A percentile compares a stretch with the other conserved stretches of the same genome.
Conservation (phyloP, 2,329 filamentous ascomycete species). For the Phialophora tarda region DNA sequence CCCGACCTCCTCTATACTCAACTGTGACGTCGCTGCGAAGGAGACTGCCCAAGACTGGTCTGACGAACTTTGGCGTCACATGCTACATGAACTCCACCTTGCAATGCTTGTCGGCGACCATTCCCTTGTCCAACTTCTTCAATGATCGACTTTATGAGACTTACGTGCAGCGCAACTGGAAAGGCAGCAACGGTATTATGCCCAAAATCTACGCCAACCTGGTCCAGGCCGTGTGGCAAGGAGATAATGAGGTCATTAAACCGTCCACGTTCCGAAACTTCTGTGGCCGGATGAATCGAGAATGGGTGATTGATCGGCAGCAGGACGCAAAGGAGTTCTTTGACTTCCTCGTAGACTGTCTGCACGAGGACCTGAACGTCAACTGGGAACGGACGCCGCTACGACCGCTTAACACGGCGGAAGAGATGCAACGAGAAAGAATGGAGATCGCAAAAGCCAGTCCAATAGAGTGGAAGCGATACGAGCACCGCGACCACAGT, state of each 20-base stretch:
- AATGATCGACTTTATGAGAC: conserved; percentile 62
- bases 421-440: conserved; percentile 66
- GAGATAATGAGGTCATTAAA: conserved; percentile 57
- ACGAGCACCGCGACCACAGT: conserved; percentile 72
- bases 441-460: conserved; percentile 69
- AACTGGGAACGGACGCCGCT: conserved; percentile 65
- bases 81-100: conserved; percentile 94
- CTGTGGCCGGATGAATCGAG: conserved; percentile 66
- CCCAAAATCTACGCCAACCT: conserved; percentile 67
- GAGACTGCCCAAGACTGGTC: conserved; percentile 69
- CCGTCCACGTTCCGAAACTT: conserved; percentile 70
- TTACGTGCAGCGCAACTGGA: conserved; percentile 68
- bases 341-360: conserved; percentile 76
- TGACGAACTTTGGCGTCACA: conserved; percentile 79
- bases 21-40: conserved; percentile 51
- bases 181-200: conserved; percentile 67
- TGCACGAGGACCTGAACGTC: conserved; percentile 85
- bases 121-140: conserved; percentile 67
- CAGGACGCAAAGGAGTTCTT: conserved; percentile 94
- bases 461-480: conserved; percentile 74
- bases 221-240: conserved; percentile 67
- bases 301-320: conserved; percentile 76
- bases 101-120: conserved; percentile 79
- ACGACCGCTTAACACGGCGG: conserved; percentile 61
- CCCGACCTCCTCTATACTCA: conserved; percentile 52